Evolutionary conservation across 1,139 yeast genomes (phyloP).

Genomic region (Kodamaea alishanica): DNA sequence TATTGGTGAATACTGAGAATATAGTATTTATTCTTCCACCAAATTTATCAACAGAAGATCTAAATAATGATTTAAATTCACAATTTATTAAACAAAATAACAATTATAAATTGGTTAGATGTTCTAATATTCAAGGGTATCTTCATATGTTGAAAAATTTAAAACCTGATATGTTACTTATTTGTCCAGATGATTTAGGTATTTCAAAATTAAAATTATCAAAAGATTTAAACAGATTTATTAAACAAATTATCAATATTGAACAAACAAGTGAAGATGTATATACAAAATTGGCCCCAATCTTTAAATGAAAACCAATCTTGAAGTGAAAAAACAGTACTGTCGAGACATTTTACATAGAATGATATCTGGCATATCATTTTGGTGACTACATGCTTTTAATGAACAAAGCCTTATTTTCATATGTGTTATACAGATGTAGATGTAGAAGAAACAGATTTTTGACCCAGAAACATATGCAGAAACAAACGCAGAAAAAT

Average conservation of each 20-base stretch:
- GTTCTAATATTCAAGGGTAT: constrained; percentile 43
- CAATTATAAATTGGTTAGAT: constrained; percentile 41
- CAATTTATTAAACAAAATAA: constrained; percentile 12
- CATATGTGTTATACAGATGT: no score
- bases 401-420: no score
- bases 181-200: constrained; percentile 46
- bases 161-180: constrained; percentile 40
- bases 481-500: no score
- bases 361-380: no score
- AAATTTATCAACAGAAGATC: constrained; percentile 41
- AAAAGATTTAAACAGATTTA: constrained; percentile 40
- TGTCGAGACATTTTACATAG: no score
- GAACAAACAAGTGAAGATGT: constrained; percentile 34
- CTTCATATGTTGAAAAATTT: constrained; percentile 40
- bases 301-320: constrained; percentile 14
- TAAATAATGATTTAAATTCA: constrained; percentile 20
- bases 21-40: constrained; percentile 50
- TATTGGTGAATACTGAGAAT: constrained; percentile 35
- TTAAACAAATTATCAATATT: constrained; percentile 35
- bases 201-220: constrained; percentile 26
- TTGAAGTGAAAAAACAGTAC: no score
- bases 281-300: constrained; percentile 23
- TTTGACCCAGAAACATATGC: no score
- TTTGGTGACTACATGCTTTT: no score
- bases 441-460: no score